Conservation (phyloP, 495 filamentous ascomycete species). For the Penicillium steckii region DNA sequence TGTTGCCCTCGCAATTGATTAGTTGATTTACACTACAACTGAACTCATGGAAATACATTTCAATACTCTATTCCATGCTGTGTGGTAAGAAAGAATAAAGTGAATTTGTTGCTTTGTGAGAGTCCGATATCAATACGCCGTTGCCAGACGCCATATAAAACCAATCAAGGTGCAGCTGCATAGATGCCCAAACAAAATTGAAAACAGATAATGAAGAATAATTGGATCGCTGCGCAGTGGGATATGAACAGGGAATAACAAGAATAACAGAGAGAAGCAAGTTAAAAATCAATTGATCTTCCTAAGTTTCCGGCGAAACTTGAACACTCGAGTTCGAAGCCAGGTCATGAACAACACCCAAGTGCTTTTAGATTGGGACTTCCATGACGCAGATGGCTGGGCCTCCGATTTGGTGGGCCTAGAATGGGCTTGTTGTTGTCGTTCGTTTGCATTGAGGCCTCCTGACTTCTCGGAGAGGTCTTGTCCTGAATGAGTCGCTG, state of each 20-base stretch:
- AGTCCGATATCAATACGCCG: slow-evolving; percentile 3
- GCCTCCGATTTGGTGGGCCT: not conserved
- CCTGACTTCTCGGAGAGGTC: slow-evolving; percentile 16
- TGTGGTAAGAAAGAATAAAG: not conserved
- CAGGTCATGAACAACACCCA: slow-evolving; percentile 51
- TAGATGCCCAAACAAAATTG: slow-evolving; percentile 2
- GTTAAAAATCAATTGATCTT: slow-evolving; percentile 28
- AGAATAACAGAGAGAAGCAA: not conserved
- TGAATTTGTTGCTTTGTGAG: not conserved
- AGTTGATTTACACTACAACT: too few species aligned
- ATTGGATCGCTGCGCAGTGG: slow-evolving; percentile 9
- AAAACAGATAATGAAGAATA: not conserved
- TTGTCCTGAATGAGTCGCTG: slow-evolving; percentile 7
- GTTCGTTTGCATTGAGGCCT: not conserved
- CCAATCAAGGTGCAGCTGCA: slow-evolving; percentile 9
- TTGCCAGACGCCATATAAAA: not conserved
- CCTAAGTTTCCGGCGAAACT: slow-evolving; percentile 38
- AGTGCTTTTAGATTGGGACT: slow-evolving; percentile 40
- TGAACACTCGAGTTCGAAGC: slow-evolving; percentile 47
- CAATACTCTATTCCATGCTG: too few species aligned
- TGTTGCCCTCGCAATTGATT: too few species aligned
- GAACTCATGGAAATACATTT: too few species aligned
- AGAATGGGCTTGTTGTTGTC: not conserved
- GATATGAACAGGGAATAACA: slow-evolving; percentile 1
- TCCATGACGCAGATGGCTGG: slow-evolving; percentile 25